Evolutionary conservation across 2,329 filamentous ascomycete genomes (phyloP), one percentile per base, ranked within the genome.

Genomic region (Aspergillus felis): DNA sequence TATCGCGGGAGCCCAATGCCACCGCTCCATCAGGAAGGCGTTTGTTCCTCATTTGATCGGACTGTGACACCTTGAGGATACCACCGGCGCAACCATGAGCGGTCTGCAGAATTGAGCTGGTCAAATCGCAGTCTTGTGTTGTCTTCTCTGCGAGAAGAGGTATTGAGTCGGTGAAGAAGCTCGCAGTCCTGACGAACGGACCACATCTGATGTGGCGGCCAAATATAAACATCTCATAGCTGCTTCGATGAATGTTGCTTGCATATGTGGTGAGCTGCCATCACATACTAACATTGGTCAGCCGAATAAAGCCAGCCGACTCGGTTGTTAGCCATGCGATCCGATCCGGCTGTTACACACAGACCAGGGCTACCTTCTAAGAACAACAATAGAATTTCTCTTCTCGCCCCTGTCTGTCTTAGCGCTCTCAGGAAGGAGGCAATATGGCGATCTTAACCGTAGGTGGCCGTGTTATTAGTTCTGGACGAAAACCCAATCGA

Each of bases 11-110:
- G 56, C 51, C 63, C 56, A 60, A 59, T 57, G 50, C 42, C 54
- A 47, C 56, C 57, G 57, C 42, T 47, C 53, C 59, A 56, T 47
- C 51, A 60, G 35, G 52, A 51, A 47, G 46, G 61, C 58, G 54
- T 57, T 66, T 59, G 57, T 59, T 62, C 51, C 53, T 32, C 48
- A 52, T 59, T 59, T 41, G 56, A 46, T 49, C 38, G 25, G 51
- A 61, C 57, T 66, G 65, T 67, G 59, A 63, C 58, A 67, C 65
- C 64, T 47, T 57, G n/a, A 54, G 54, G 60, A 61, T 58, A 56
- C 52, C 55, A 59, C 59, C 55, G 55, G 57, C 60, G 57, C 62
- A 62, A 60, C 62, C 56, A 52, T 49, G 53, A 58, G 60, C 61
- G 50, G 63, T 64, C 58, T 64, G 32, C 51, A 47, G 51, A 57